A percentile compares a stretch with the other conserved stretches of the same genome.
Conservation (phyloP, 2,329 filamentous ascomycete genomes). For the Aspergillus ochraceus region DNA sequence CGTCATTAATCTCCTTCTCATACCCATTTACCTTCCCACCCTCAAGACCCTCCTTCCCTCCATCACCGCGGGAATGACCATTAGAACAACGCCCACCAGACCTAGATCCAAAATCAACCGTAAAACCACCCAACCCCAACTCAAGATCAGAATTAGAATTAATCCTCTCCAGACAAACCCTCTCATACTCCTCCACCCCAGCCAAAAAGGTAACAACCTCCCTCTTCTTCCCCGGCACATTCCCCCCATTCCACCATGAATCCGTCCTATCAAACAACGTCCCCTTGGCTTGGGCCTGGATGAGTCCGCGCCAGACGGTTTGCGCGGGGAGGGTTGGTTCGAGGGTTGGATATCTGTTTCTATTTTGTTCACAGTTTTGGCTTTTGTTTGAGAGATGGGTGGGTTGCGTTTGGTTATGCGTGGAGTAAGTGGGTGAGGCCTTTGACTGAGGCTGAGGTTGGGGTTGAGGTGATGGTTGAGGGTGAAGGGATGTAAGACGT, state of each 20-base stretch:
- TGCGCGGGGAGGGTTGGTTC: neutral
- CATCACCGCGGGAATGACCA: too few relatives aligned
- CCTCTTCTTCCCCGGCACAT: conserved; percentile 53
- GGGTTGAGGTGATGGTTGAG: too few relatives aligned
- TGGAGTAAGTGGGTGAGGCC: neutral
- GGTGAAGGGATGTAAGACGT: too few relatives aligned
- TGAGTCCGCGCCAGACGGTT: neutral
- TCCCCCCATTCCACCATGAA: conserved; percentile 56
- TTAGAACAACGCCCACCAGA: too few relatives aligned
- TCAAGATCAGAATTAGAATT: neutral
- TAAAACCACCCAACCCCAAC: neutral
- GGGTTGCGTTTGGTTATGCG: neutral
- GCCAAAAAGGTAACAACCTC: conserved; percentile 47
- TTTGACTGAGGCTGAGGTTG: neutral
- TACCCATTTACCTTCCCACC: neutral
- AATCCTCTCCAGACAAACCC: neutral
- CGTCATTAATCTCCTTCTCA: too few relatives aligned
- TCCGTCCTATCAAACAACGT: neutral
- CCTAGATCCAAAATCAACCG: too few relatives aligned
- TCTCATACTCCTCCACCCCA: conserved; percentile 11
- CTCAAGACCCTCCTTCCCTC: neutral
- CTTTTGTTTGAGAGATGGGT: conserved; percentile 27
- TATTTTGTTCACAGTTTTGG: conserved; percentile 8
- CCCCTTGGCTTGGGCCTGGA: neutral
- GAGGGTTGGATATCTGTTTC: conserved; percentile 14